These are phyloP conservation scores for Alnus rubra DNA, from an alignment of 306 rosid genomes.

Conservation along the genomic window DNA sequence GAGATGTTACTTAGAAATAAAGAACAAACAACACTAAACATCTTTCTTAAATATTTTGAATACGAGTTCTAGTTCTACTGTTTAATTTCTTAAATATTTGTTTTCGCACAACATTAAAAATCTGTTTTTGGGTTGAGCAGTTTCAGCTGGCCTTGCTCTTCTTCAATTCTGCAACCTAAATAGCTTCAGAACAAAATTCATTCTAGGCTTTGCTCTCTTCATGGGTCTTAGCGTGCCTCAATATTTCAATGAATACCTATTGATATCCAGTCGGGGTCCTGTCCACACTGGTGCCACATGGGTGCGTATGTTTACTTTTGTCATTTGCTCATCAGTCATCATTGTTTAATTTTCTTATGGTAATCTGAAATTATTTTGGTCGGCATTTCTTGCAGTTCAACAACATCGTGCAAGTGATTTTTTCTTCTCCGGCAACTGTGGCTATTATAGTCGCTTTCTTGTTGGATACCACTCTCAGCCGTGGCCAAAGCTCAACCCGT, in stretches of 20 bases:
- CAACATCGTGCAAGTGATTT: constrained; percentile 62
- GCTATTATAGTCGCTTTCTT: constrained; percentile 59
- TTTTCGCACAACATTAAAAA: neutral
- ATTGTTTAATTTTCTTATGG: constrained; percentile 1
- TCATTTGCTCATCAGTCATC: constrained; percentile 1
- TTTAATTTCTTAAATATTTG: neutral
- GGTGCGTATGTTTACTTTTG: constrained; percentile 36
- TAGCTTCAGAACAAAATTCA: constrained; percentile 71
- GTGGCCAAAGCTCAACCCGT: constrained; percentile 45
- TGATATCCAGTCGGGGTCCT: constrained; percentile 59
- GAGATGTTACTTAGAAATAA: too few relatives aligned
- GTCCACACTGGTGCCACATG: constrained; percentile 57
- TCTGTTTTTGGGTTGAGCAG: constrained; percentile 46
- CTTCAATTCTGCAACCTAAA: constrained; percentile 89
- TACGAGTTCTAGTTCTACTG: neutral
- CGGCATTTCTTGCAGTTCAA: constrained; percentile 57
- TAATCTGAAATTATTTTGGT: neutral
- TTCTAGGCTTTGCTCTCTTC: constrained; percentile 79
- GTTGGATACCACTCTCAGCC: constrained; percentile 53
- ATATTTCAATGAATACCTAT: constrained; percentile 55
- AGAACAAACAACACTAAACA: neutral
- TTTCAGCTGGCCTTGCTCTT: constrained; percentile 63
- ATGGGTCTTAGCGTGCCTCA: constrained; percentile 80
- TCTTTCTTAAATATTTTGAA: neutral
- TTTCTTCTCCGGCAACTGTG: constrained; percentile 82